Evolutionary conservation across 352 stramenopile species (phyloP).

Genomic region (Globisporangium emineosum): DNA sequence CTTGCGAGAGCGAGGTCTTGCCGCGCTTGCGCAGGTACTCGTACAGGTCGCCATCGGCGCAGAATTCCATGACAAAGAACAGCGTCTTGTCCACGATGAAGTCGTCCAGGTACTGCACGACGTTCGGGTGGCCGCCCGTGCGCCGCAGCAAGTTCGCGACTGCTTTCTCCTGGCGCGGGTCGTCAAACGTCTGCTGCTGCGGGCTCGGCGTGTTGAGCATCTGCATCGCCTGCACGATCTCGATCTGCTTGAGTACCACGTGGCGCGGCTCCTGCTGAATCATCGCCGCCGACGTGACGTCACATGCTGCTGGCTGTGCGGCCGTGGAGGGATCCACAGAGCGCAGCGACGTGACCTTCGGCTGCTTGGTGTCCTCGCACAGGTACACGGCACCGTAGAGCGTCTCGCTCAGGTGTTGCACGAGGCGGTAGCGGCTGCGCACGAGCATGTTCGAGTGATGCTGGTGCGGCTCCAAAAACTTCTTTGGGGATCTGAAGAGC

Average conservation of each 20-base stretch:
- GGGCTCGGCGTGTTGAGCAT: slow-evolving; percentile 18
- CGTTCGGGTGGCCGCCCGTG: slow-evolving; percentile 37
- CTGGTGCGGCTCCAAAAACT: not conserved
- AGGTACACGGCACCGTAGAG: slow-evolving; percentile 46
- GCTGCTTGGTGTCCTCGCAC: slow-evolving; percentile 32
- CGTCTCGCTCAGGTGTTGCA: slow-evolving; percentile 34
- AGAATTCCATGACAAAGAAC: slow-evolving; percentile 51
- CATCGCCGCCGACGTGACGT: not conserved
- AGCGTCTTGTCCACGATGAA: slow-evolving; percentile 41
- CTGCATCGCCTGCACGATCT: slow-evolving; percentile 30
- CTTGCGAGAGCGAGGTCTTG: slow-evolving; percentile 16
- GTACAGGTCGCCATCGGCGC: slow-evolving; percentile 32
- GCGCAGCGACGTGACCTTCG: not conserved
- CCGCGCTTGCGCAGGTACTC: slow-evolving; percentile 23
- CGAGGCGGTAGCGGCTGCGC: slow-evolving; percentile 28
- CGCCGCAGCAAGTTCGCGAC: slow-evolving; percentile 29
- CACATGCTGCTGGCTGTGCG: not conserved
- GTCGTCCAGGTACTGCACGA: slow-evolving; percentile 44
- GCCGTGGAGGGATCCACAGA: slow-evolving; percentile 6
- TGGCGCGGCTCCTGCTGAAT: not conserved
- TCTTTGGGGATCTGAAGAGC: not conserved
- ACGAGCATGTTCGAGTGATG: slow-evolving; percentile 20
- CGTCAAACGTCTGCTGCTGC: slow-evolving; percentile 25
- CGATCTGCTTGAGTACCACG: slow-evolving; percentile 53
- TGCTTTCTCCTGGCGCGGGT: slow-evolving; percentile 44